Evolutionary conservation across 371 early-diverging fungal species (phyloP).

Genomic region (Mortierella sp.): DNA sequence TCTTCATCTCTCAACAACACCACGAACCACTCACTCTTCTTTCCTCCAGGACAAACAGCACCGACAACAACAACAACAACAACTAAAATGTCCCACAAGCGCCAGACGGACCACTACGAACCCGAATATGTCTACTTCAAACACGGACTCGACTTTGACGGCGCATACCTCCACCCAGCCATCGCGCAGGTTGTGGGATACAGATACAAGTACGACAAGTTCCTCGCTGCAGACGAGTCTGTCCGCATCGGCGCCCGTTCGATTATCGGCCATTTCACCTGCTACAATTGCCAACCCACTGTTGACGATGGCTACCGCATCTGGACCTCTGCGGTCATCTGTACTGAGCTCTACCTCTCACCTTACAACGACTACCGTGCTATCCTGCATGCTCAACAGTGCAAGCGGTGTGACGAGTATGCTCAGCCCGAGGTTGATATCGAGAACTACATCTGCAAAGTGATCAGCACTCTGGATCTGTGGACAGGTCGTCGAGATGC

Average conservation of each 20-base stretch:
- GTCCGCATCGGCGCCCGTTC: neutral
- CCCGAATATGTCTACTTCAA: neutral
- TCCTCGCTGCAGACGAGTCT: neutral
- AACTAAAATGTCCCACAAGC: neutral
- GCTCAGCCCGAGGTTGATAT: constrained; percentile 20
- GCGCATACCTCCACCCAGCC: neutral
- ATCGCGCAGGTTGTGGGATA: neutral
- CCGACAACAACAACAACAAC: neutral
- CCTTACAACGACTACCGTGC: constrained; percentile 10
- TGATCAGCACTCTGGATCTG: constrained; percentile 23
- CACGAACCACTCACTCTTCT: neutral
- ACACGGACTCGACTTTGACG: neutral
- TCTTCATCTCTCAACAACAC: neutral
- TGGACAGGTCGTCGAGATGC: constrained; percentile 20
- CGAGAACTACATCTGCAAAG: constrained; percentile 15
- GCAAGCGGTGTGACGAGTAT: constrained; percentile 19
- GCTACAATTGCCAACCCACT: neutral
- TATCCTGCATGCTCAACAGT: constrained; percentile 23
- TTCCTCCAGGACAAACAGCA: neutral
- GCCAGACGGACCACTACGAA: neutral
- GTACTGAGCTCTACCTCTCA: constrained; percentile 16
- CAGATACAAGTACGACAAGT: neutral
- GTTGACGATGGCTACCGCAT: neutral
- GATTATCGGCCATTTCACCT: constrained; percentile 3
- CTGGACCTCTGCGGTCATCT: constrained; percentile 25